These are phyloP conservation scores for Candida maltosa DNA, from an alignment of 805 yeast genomes.

Conservation along the genomic window DNA sequence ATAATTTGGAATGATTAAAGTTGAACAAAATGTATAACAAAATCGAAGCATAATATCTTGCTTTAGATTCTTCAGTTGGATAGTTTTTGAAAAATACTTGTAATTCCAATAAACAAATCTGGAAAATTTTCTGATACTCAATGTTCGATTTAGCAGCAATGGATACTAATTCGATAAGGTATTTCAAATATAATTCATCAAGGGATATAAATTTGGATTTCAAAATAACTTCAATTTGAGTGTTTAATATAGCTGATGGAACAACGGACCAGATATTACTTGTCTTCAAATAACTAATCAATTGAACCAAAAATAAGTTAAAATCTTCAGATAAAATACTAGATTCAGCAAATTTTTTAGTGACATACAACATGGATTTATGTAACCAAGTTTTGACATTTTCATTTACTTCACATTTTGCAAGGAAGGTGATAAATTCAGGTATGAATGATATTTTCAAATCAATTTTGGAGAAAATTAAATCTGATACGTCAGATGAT, in stretches of 20 bases:
- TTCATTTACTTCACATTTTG: slow-evolving; percentile 14
- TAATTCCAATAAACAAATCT: slow-evolving; percentile 51
- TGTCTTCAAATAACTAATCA: slow-evolving; percentile 15
- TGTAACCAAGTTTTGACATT: slow-evolving; percentile 49
- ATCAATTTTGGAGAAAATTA: slow-evolving; percentile 19
- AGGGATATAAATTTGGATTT: slow-evolving; percentile 44
- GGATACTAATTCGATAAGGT: slow-evolving; percentile 38
- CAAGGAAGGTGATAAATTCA: slow-evolving; percentile 25
- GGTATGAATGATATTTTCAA: slow-evolving; percentile 26
- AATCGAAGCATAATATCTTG: slow-evolving; percentile 43
- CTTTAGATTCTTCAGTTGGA: slow-evolving; percentile 16
- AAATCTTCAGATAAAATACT: slow-evolving; percentile 23
- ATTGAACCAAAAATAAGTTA: slow-evolving; percentile 22
- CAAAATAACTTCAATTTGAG: slow-evolving; percentile 65
- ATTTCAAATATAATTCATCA: slow-evolving; percentile 41
- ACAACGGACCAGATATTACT: slow-evolving; percentile 19
- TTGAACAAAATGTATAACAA: slow-evolving; percentile 48
- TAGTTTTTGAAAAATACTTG: too few relatives aligned
- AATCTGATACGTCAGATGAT: slow-evolving; percentile 11
- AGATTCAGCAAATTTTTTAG: slow-evolving; percentile 60
- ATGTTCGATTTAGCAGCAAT: slow-evolving; percentile 30
- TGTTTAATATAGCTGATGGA: slow-evolving; percentile 47
- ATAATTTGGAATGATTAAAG: slow-evolving; percentile 41
- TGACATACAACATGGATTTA: slow-evolving; percentile 56
- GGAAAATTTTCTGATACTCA: slow-evolving; percentile 54